phyloP scores from a whole-genome alignment of 164 flowering plant genomes.

The Santalum album region DNA sequence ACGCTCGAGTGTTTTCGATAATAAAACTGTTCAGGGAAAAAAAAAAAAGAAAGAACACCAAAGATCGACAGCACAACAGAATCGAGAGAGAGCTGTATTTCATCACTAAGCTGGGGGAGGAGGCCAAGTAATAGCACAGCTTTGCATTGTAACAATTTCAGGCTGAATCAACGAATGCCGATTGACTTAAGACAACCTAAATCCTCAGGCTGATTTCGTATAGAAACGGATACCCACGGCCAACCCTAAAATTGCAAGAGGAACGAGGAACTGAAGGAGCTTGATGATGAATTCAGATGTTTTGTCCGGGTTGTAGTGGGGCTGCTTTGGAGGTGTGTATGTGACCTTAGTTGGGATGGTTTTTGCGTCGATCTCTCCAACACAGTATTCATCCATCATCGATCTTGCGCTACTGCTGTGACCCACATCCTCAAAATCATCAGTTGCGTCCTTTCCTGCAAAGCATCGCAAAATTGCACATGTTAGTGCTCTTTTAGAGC shows the following conservation, averaged over 20 bases:
- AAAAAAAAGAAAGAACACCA: too few species aligned
- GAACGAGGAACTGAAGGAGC: conserved; percentile 41
- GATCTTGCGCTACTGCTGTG: conserved; percentile 61
- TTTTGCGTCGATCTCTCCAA: conserved; percentile 47
- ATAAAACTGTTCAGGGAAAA: too few species aligned
- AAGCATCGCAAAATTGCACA: neutral
- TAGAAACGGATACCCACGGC: conserved; percentile 36
- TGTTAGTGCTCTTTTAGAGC: neutral
- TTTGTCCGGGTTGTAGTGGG: conserved; percentile 56
- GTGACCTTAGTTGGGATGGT: conserved; percentile 37
- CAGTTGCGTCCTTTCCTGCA: conserved; percentile 80
- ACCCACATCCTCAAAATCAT: conserved; percentile 83
- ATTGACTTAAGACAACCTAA: too few species aligned
- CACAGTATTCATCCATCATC: conserved; percentile 52
- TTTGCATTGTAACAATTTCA: too few species aligned
- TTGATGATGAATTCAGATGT: conserved; percentile 30
- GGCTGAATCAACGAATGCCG: too few species aligned
- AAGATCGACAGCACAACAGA: too few species aligned
- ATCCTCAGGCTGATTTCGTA: conserved; percentile 24
- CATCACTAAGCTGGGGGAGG: too few species aligned
- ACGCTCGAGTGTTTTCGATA: too few species aligned
- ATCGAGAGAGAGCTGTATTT: too few species aligned
- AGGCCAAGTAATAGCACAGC: too few species aligned
- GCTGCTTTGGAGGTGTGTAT: conserved; percentile 48
- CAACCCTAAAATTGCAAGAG: conserved; percentile 38